A percentile compares a stretch with the other conserved stretches of the same genome.
These are phyloP conservation scores for Nitzschia putrida DNA, from an alignment of 108 stramenopile genomes.

Conservation along the genomic window DNA sequence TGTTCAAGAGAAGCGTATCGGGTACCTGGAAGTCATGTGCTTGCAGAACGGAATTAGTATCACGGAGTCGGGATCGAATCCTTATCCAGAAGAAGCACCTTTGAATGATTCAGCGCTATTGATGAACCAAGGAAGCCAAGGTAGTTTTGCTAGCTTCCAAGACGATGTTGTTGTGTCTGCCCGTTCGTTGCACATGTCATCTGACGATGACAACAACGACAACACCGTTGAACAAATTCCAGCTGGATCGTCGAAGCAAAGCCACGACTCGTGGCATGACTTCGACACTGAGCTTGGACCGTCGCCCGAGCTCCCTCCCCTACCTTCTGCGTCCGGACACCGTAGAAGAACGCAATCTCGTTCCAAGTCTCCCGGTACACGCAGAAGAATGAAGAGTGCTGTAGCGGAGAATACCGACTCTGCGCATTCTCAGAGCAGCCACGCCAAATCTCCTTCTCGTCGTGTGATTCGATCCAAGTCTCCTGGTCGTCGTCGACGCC, in stretches of 20 bases:
- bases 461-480: slow-evolving; percentile 7
- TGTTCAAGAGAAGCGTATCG: slow-evolving; percentile 10
- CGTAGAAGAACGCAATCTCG: background rate
- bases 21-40: slow-evolving; percentile 8
- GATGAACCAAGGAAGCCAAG: background rate
- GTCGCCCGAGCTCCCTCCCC: too few species aligned
- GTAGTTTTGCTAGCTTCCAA: background rate
- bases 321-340: too few species aligned
- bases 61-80: background rate
- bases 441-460: background rate
- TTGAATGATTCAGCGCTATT: background rate
- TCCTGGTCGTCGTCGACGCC: slow-evolving; percentile 6
- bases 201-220: too few species aligned
- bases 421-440: background rate
- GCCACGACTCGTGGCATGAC: too few species aligned
- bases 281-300: too few species aligned
- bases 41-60: slow-evolving; percentile 13
- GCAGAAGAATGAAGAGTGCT: slow-evolving; percentile 8
- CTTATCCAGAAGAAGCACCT: background rate
- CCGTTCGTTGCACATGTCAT: too few species aligned
- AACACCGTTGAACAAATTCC: too few species aligned
- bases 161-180: background rate
- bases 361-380: slow-evolving; percentile 11
- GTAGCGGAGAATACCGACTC: background rate
- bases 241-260: too few species aligned